These are phyloP conservation scores for Bipolaris sorokiniana DNA, from an alignment of 2,329 filamentous ascomycete genomes.

Conservation along the genomic window DNA sequence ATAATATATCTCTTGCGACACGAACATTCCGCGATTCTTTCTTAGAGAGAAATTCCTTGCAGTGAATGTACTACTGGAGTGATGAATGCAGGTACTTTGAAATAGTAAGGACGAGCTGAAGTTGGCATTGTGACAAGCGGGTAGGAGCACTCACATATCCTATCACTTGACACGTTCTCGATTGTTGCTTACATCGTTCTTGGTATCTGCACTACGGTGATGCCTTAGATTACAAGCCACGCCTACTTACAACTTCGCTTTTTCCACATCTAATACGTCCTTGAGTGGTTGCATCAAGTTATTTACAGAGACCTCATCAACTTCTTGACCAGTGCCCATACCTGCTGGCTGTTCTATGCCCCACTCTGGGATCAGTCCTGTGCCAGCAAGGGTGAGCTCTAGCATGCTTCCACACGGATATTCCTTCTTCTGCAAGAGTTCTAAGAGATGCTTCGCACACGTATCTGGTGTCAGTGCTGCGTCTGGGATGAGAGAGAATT, in stretches of 20 bases:
- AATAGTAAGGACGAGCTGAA: too few species aligned
- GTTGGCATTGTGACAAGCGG: not conserved
- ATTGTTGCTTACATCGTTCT: not conserved
- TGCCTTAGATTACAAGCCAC: not conserved
- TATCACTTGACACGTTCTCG: not conserved
- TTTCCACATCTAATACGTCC: constrained; percentile 26
- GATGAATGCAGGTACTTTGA: too few species aligned
- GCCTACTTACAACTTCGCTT: constrained; percentile 16
- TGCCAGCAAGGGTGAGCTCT: constrained; percentile 28
- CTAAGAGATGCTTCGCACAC: constrained; percentile 30
- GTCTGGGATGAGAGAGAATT: constrained; percentile 25
- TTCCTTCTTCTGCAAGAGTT: constrained; percentile 38
- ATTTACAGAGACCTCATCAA: constrained; percentile 17
- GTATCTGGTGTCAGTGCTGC: constrained; percentile 27
- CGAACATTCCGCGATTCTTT: too few species aligned
- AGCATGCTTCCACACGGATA: constrained; percentile 35
- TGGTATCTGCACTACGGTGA: not conserved
- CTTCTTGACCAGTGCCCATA: constrained; percentile 29
- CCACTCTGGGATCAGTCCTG: constrained; percentile 37
- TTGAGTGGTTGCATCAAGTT: constrained; percentile 33
- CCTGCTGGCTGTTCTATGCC: constrained; percentile 31
- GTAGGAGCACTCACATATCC: not conserved
- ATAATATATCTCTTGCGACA: too few species aligned
- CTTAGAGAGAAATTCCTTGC: too few species aligned
- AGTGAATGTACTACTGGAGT: too few species aligned